Evolutionary conservation across 805 yeast species (phyloP).

Genomic region (Scheffersomyces coipomensis): DNA sequence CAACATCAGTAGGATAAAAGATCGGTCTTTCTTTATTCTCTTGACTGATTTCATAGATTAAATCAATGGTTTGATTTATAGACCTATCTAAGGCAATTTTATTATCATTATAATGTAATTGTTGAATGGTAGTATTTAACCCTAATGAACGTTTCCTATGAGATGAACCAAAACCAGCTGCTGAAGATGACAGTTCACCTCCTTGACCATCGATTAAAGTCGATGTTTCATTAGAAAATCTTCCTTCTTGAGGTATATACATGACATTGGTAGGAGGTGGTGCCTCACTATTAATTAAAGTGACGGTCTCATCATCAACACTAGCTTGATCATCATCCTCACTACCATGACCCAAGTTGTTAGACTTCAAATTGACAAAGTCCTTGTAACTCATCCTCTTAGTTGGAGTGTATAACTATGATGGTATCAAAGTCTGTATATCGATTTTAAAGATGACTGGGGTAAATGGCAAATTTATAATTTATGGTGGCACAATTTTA

Average conservation of each 20-base stretch:
- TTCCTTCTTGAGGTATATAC: constrained; percentile 34
- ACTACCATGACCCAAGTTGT: constrained; percentile 1
- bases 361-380: constrained; percentile 5
- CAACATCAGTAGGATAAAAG: constrained; percentile 53
- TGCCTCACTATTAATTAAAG: constrained; percentile 2
- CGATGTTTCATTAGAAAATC: constrained; percentile 21
- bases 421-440: too few relatives aligned
- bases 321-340: constrained; percentile 10
- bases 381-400: constrained; percentile 7
- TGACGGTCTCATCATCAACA: constrained; percentile 8
- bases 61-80: constrained; percentile 50
- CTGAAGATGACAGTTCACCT: constrained; percentile 14
- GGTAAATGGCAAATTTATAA: not conserved
- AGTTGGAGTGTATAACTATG: too few relatives aligned
- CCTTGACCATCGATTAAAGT: constrained; percentile 29
- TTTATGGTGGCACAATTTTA: constrained; percentile 6
- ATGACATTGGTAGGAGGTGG: constrained; percentile 17
- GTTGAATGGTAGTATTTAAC: constrained; percentile 61
- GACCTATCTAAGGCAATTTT: constrained; percentile 62
- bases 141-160: constrained; percentile 11
- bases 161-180: not conserved
- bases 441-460: not conserved
- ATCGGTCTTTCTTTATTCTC: constrained; percentile 65
- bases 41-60: constrained; percentile 47
- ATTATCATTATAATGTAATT: constrained; percentile 74